Evolutionary conservation across 2,329 filamentous ascomycete species (phyloP).

Genomic region (Hymenoscyphus infarciens): DNA sequence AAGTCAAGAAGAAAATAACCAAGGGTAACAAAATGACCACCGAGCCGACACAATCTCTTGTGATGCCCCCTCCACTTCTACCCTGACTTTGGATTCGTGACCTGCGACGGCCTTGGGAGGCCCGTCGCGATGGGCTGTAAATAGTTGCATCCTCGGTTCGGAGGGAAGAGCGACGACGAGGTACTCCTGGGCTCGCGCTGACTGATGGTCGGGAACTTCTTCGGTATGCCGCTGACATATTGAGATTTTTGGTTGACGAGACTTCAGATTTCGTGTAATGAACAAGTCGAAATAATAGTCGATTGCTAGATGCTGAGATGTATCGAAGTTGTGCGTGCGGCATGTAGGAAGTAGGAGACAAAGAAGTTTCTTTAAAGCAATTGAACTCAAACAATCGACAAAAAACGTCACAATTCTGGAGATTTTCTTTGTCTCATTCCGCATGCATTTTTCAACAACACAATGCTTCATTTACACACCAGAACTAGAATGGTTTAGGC

Average conservation of each 20-base stretch:
- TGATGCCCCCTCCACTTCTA: too few species aligned
- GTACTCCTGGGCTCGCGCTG: not conserved
- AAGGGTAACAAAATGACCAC: too few species aligned
- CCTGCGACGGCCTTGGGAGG: not conserved
- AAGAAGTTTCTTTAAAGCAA: not conserved
- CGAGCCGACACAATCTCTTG: too few species aligned
- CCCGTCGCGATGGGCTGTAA: not conserved
- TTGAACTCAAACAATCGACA: not conserved
- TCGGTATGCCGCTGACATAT: not conserved
- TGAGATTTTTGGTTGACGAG: not conserved
- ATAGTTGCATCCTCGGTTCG: not conserved
- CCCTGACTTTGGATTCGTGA: too few species aligned
- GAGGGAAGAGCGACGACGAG: not conserved
- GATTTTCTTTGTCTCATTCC: not conserved
- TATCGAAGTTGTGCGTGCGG: not conserved
- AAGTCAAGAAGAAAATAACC: too few species aligned
- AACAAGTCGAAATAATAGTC: too few species aligned
- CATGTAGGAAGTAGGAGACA: not conserved
- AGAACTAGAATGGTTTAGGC: not conserved
- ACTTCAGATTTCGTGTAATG: not conserved
- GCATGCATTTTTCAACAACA: not conserved
- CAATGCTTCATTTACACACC: not conserved
- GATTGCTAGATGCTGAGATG: too few species aligned
- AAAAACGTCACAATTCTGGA: not conserved
- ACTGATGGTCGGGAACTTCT: not conserved